Conservation (phyloP, 768 basidiomycete species). For the Pholiota molesta region DNA sequence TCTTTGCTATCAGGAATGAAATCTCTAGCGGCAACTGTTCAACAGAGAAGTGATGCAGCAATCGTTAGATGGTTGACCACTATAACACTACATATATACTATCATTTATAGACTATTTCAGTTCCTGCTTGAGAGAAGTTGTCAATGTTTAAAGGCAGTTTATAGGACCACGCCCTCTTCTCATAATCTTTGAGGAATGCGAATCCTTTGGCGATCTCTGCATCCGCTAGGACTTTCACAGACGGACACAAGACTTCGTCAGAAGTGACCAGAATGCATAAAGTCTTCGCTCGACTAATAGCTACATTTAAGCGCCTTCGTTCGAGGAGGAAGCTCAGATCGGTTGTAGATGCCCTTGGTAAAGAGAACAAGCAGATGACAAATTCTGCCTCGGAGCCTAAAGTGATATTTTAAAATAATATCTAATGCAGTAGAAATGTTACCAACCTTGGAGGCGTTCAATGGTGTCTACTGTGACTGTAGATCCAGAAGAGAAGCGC, state of each 20-base stretch:
- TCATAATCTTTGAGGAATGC: conserved; percentile 52
- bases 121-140: conserved; percentile 16
- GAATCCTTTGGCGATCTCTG: conserved; percentile 49
- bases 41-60: too few relatives aligned
- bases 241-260: conserved; percentile 46
- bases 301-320: conserved; percentile 54
- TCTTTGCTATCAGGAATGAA: too few relatives aligned
- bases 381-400: conserved; percentile 56
- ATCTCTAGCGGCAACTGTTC: too few relatives aligned
- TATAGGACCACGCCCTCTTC: conserved; percentile 49
- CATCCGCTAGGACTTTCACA: conserved; percentile 44
- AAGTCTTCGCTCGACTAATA: conserved; percentile 53
- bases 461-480: conserved; percentile 50
- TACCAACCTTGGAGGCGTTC: conserved; percentile 51
- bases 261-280: conserved; percentile 52
- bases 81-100: too few relatives aligned
- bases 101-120: too few relatives aligned
- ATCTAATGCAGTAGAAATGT: not conserved
- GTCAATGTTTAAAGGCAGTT: conserved; percentile 40
- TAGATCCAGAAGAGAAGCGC: conserved; percentile 11
- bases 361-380: conserved; percentile 56
- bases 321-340: conserved; percentile 48
- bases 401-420: not conserved
- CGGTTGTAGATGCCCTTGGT: conserved; percentile 37
- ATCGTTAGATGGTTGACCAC: too few relatives aligned